These are phyloP conservation scores for Trifolium repens DNA, from an alignment of 306 rosid genomes.

Conservation along the genomic window DNA sequence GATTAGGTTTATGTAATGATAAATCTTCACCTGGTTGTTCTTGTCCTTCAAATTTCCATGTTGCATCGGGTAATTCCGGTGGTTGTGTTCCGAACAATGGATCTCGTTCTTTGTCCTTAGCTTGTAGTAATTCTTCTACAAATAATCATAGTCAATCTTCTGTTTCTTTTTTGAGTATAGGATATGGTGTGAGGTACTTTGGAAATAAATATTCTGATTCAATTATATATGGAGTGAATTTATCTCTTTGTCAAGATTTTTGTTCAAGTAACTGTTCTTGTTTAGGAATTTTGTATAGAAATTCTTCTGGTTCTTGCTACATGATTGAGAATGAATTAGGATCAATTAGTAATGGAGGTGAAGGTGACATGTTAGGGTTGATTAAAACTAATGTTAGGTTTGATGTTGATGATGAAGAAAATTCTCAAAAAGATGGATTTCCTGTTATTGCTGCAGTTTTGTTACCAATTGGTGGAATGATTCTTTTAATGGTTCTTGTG, in stretches of 20 bases:
- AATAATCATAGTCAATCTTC: slow-evolving; percentile 44
- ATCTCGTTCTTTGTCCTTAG: slow-evolving; percentile 59
- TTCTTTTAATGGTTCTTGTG: slow-evolving; percentile 49
- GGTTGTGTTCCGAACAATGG: slow-evolving; percentile 69
- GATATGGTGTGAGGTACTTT: slow-evolving; percentile 62
- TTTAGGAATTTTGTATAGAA: slow-evolving; percentile 68
- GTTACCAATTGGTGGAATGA: slow-evolving; percentile 59
- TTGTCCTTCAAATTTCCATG: slow-evolving; percentile 69
- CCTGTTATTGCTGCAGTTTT: slow-evolving; percentile 69
- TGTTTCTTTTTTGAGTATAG: slow-evolving; percentile 64
- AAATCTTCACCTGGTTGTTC: slow-evolving; percentile 59
- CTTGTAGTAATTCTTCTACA: slow-evolving; percentile 53
- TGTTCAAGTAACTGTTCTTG: slow-evolving; percentile 84
- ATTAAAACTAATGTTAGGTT: slow-evolving; percentile 50
- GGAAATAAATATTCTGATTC: slow-evolving; percentile 56
- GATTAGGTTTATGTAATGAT: slow-evolving; percentile 62
- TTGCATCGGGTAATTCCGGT: slow-evolving; percentile 43
- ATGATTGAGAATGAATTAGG: slow-evolving; percentile 66
- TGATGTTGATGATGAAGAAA: not conserved
- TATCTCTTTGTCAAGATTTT: slow-evolving; percentile 61
- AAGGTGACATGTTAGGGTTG: slow-evolving; percentile 56
- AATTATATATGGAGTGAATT: slow-evolving; percentile 46
- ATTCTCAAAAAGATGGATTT: slow-evolving; percentile 42
- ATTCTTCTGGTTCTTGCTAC: slow-evolving; percentile 73
- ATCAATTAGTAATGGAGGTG: slow-evolving; percentile 51